phyloP scores from a whole-genome alignment of 805 yeast species.

The Starmera amethionina region DNA sequence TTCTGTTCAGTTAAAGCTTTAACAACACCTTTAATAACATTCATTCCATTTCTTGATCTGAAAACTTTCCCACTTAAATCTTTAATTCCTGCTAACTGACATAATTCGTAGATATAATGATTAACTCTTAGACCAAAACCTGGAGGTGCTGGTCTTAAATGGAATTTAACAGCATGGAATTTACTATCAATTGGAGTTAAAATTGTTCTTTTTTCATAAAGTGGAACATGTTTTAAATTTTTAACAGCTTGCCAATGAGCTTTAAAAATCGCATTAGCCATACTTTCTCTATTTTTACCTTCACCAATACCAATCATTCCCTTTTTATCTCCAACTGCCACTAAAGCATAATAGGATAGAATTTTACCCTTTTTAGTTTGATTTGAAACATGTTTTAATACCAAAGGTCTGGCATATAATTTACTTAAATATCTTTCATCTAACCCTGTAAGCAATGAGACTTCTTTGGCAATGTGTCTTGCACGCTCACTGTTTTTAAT shows the following conservation, averaged over 20 bases:
- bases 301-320: conserved; percentile 95
- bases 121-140: conserved; percentile 92
- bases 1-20: conserved; percentile 79
- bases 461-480: conserved; percentile 35
- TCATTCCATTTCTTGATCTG: conserved; percentile 90
- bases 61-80: conserved; percentile 88
- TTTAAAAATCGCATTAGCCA: conserved; percentile 64
- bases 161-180: conserved; percentile 78
- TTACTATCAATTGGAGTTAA: conserved; percentile 75
- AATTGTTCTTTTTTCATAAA: conserved; percentile 87
- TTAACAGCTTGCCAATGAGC: conserved; percentile 94
- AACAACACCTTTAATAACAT: conserved; percentile 80
- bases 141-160: conserved; percentile 79
- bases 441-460: conserved; percentile 58
- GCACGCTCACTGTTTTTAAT: conserved; percentile 12
- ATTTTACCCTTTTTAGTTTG: conserved; percentile 92
- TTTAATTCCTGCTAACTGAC: conserved; percentile 88
- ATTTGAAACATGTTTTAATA: conserved; percentile 75
- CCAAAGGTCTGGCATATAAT: conserved; percentile 54
- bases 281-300: conserved; percentile 78
- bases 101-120: conserved; percentile 81
- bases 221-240: conserved; percentile 69
- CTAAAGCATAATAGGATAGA: conserved; percentile 69
- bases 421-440: conserved; percentile 49
- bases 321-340: conserved; percentile 84